Evolutionary conservation across 106 monocot species (phyloP).

Genomic region (Phalaenopsis equestris): DNA sequence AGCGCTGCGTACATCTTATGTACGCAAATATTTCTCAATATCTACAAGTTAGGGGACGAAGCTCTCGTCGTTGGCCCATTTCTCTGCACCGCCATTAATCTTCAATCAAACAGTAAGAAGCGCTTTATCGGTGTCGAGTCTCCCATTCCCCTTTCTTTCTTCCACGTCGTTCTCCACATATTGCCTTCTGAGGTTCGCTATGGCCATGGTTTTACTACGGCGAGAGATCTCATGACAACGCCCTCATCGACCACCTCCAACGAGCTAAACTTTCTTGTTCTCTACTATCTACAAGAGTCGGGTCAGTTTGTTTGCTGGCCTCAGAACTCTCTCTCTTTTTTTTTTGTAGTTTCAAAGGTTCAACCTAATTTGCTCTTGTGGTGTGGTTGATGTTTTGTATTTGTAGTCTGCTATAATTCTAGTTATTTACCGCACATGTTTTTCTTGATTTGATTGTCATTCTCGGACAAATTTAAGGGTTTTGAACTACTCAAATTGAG

Average conservation of each 20-base stretch:
- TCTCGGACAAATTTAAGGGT: not conserved
- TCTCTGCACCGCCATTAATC: not conserved
- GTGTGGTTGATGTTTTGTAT: not conserved
- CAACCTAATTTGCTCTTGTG: not conserved
- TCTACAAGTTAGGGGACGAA: not conserved
- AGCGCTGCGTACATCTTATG: too few species aligned
- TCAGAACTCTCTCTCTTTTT: not conserved
- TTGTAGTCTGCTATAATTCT: not conserved
- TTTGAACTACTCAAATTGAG: conserved; percentile 1
- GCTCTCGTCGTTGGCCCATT: not conserved
- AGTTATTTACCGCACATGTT: not conserved
- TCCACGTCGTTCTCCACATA: not conserved
- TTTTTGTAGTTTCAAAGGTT: not conserved
- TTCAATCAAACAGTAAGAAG: not conserved
- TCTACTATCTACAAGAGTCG: conserved; percentile 12
- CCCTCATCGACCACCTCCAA: conserved; percentile 9
- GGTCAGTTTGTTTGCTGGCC: not conserved
- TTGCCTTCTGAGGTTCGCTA: not conserved
- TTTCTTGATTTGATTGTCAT: not conserved
- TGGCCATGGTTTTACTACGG: not conserved
- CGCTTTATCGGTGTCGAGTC: not conserved
- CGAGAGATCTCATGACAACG: conserved; percentile 7
- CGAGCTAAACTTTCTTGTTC: conserved; percentile 14
- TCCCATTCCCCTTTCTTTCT: not conserved
- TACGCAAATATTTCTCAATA: too few species aligned